Conservation (phyloP, 139 green algal genomes). For the Nannochloris sp. region DNA sequence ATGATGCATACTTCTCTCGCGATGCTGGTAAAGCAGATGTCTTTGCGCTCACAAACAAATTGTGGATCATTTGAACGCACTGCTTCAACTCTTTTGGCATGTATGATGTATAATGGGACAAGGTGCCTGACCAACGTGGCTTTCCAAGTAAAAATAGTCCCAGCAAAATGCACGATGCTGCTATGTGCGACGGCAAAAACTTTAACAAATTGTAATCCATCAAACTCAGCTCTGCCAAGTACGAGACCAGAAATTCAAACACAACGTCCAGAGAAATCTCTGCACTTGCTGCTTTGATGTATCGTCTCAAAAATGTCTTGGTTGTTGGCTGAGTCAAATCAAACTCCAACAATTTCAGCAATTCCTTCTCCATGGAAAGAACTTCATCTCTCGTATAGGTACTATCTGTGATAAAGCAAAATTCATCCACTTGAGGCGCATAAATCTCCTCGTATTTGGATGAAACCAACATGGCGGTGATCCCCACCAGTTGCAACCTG, state of each 20-base stretch:
- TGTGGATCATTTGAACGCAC: constrained; percentile 32
- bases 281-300: constrained; percentile 42
- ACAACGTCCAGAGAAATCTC: constrained; percentile 22
- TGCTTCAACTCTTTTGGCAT: constrained; percentile 35
- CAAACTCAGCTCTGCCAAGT: constrained; percentile 82
- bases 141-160: constrained; percentile 45
- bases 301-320: constrained; percentile 86
- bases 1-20: constrained; percentile 45
- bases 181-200: constrained; percentile 68
- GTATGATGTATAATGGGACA: constrained; percentile 61
- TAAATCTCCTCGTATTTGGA: constrained; percentile 99
- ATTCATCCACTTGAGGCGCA: constrained; percentile 80
- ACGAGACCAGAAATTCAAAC: constrained; percentile 67
- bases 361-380: constrained; percentile 67
- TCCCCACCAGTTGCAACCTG: constrained; percentile 71
- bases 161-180: constrained; percentile 68
- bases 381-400: constrained; percentile 86
- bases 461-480: constrained; percentile 89
- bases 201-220: constrained; percentile 73
- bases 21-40: constrained; percentile 36
- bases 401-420: constrained; percentile 97
- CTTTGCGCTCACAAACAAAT: constrained; percentile 14
- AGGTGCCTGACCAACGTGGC: constrained; percentile 42
- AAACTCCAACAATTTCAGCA: constrained; percentile 80
- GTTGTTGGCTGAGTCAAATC: constrained; percentile 81